These are phyloP conservation scores for Malassezia psittaci DNA, from an alignment of 1,284 basidiomycete genomes.

Conservation along the genomic window DNA sequence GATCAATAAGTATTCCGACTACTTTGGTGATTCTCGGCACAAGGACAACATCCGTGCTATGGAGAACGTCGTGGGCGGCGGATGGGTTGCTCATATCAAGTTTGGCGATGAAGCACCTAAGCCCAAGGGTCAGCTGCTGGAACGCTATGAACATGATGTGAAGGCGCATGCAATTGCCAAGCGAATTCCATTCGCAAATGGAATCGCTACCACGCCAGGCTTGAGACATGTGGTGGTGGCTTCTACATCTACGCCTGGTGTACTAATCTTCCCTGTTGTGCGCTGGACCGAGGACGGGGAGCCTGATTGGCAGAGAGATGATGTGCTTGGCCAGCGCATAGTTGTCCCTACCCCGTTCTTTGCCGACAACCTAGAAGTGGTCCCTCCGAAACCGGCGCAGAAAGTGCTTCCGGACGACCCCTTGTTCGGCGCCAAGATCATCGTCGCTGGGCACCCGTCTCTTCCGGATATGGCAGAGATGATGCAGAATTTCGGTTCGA, in stretches of 20 bases:
- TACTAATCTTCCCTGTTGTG: constrained; percentile 9
- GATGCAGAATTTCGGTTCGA: neutral
- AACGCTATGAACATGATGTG: neutral
- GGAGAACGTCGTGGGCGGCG: constrained; percentile 4
- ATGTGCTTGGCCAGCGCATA: neutral
- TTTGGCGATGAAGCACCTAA: neutral
- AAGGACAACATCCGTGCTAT: neutral
- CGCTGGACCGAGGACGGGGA: neutral
- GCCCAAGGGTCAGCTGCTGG: neutral
- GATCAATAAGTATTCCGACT: neutral
- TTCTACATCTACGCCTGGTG: neutral
- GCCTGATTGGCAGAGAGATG: neutral
- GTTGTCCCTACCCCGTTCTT: constrained; percentile 10
- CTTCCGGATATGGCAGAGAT: constrained; percentile 2
- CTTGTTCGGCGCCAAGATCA: constrained; percentile 3
- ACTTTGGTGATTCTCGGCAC: neutral
- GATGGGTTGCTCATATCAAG: constrained; percentile 8
- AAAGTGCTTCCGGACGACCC: constrained; percentile 1
- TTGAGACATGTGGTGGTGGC: constrained; percentile 4
- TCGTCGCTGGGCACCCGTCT: constrained; percentile 15
- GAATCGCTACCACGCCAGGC: constrained; percentile 3
- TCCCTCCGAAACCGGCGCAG: neutral
- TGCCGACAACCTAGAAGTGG: constrained; percentile 10
- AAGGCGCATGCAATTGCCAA: neutral
- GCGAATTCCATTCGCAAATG: constrained; percentile 10